Conservation (phyloP, 2,329 filamentous ascomycete species). For the Ceratocystis destructans region DNA sequence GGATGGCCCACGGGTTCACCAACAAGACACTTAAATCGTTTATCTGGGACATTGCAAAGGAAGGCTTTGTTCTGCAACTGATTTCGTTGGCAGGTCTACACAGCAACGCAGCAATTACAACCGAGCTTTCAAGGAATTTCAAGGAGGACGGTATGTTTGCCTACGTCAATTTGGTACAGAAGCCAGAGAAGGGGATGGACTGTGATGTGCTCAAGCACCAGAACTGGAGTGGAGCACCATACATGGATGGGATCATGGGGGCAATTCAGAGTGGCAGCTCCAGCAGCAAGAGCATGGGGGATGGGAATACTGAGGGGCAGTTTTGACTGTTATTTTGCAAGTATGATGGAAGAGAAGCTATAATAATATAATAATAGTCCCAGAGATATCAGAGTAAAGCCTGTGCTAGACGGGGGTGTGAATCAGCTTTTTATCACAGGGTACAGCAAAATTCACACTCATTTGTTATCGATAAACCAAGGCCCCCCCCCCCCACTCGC, state of each 20-base stretch:
- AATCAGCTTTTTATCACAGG: not conserved
- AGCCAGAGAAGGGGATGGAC: conserved; percentile 75
- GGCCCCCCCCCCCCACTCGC: not conserved
- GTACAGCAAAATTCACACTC: not conserved
- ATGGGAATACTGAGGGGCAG: conserved; percentile 75
- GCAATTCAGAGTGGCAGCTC: conserved; percentile 85
- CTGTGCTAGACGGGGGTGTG: too few species aligned
- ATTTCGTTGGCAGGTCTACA: conserved; percentile 54
- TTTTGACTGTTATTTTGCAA: conserved; percentile 29
- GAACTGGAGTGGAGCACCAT: conserved; percentile 57
- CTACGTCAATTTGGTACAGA: conserved; percentile 88
- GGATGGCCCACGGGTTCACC: conserved; percentile 89
- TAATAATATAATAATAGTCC: not conserved
- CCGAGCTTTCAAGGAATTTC: conserved; percentile 68
- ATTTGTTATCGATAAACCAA: not conserved
- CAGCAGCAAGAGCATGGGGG: conserved; percentile 83
- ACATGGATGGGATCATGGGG: conserved; percentile 81
- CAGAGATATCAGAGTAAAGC: too few species aligned
- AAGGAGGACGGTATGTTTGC: conserved; percentile 90
- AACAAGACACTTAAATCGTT: conserved; percentile 74
- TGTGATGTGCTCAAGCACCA: conserved; percentile 92
- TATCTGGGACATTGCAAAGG: conserved; percentile 87
- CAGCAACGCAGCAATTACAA: conserved; percentile 48
- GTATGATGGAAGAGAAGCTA: not conserved
- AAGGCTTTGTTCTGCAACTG: conserved; percentile 62